Conservation (phyloP, 2,329 filamentous ascomycete species). For the Aspergillus sp. region DNA sequence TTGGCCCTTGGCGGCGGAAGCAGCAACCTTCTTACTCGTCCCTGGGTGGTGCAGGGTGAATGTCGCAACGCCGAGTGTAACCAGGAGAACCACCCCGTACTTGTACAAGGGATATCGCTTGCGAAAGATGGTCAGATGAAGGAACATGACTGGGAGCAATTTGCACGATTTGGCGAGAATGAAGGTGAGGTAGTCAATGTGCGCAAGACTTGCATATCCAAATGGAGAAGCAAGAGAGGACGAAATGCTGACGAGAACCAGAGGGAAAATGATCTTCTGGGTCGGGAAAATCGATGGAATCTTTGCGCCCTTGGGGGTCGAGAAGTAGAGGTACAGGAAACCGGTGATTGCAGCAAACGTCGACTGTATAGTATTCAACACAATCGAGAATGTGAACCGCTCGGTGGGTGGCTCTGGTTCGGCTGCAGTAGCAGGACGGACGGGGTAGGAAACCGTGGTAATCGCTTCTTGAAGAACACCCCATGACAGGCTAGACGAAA, state of each 20-base stretch:
- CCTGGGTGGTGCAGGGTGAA: conserved; percentile 85
- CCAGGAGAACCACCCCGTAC: conserved; percentile 86
- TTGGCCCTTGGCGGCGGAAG: conserved; percentile 48
- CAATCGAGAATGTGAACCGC: conserved; percentile 89
- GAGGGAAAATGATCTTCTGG: conserved; percentile 69
- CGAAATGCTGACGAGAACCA: conserved; percentile 82
- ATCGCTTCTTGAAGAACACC: conserved; percentile 95
- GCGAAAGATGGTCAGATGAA: conserved; percentile 89
- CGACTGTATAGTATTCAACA: conserved; percentile 95
- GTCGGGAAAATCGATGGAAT: conserved; percentile 69
- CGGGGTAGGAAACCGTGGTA: conserved; percentile 84
- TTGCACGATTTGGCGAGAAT: conserved; percentile 98
- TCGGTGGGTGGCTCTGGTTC: conserved; percentile 50
- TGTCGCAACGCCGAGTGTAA: conserved; percentile 88
- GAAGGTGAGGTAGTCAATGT: conserved; percentile 98
- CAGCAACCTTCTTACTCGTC: conserved; percentile 55
- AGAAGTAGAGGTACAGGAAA: conserved; percentile 71
- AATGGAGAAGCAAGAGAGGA: conserved; percentile 90
- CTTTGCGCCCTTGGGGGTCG: conserved; percentile 56
- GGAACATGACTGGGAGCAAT: conserved; percentile 95
- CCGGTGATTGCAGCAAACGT: conserved; percentile 81
- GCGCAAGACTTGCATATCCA: conserved; percentile 85
- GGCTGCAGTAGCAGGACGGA: conserved; percentile 49
- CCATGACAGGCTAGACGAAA: conserved; percentile 73
- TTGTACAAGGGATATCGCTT: conserved; percentile 92